Base-by-base conservation (phyloP, 768 basidiomycete species). In the Mycena vitilis region DNA sequence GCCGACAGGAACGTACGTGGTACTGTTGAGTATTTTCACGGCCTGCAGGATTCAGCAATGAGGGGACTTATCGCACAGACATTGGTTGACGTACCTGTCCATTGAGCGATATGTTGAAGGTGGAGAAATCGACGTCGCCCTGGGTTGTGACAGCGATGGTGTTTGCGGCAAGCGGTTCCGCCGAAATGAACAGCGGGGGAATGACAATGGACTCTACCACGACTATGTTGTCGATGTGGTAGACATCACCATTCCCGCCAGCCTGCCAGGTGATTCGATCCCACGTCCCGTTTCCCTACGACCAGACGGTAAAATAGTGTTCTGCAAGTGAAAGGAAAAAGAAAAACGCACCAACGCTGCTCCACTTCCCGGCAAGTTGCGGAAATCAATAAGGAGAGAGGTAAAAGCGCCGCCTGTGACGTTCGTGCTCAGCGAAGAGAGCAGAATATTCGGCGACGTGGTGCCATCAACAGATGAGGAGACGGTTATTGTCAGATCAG, bases 191-290 rank as follows among this genome's bases (percentile, higher is more conserved):
- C 65, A 83, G 72, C 5, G 87, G 87, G 2, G 78, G 71, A 37
- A 88, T 76, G 56, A 83, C 74, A 65, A 88, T 85, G 44, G 75
- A 72, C 82, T 85, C 49, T 11, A 61, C 77, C 57, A 88, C 78
- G 10, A 82, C 76, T 48, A 87, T 78, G 72, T 88, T 87, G 73
- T 86, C 85, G 38, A 88, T 77, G 68, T 86, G 82, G 72, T 86
- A 88, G 56, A 77, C 70, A 53, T 84, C 87, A 7, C 86, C 86
- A 68, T 82, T 82, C 15, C 62, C 82, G 37, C 81, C 79, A 12
- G 80, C 84, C 74, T 88, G 87, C 75, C 82, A 84, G 54, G 73
- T 83, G 53, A 88, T 78, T 63, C 86, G 83, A 65, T 88, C 83
- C 86, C 86, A 86, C 20, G 81, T 82, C 25, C 77, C 84, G 63